Conservation (phyloP, 106 monocot genomes). For the Acorus calamus region DNA sequence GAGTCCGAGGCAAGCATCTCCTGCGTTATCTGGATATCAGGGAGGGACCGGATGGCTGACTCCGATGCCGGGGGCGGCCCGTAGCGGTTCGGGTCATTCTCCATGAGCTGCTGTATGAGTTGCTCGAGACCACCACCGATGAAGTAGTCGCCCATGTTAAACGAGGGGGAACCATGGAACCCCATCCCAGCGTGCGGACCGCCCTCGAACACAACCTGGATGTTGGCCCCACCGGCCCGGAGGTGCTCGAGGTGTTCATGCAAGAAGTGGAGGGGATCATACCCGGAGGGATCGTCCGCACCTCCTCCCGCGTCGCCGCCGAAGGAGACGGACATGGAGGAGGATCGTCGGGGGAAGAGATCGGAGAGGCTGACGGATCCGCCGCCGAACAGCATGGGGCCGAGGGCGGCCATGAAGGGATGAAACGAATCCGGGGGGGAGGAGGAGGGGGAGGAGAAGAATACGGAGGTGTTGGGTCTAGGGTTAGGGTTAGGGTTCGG, state of each 20-base stretch:
- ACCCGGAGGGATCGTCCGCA: slow-evolving; percentile 19
- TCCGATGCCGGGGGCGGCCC: slow-evolving; percentile 4
- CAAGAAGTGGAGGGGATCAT: slow-evolving; percentile 31
- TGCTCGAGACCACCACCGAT: slow-evolving; percentile 3
- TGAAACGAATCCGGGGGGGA: slow-evolving; percentile 2
- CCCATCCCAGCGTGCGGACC: no score
- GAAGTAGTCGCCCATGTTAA: background rate
- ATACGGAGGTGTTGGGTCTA: slow-evolving; percentile 16
- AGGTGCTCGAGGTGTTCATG: slow-evolving; percentile 1
- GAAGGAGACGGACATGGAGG: background rate
- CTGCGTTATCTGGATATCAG: background rate
- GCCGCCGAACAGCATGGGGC: background rate
- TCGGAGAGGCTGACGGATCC: slow-evolving; percentile 19
- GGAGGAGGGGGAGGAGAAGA: slow-evolving; percentile 9
- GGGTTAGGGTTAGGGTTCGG: no score
- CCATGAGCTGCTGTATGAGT: slow-evolving; percentile 1
- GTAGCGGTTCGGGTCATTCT: slow-evolving; percentile 8
- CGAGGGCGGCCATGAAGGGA: slow-evolving; percentile 18
- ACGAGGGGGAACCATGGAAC: background rate
- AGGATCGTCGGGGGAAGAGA: slow-evolving; percentile 13
- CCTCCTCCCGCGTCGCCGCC: background rate
- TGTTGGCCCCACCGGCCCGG: no score
- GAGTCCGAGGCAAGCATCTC: slow-evolving; percentile 1
- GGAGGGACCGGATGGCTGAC: slow-evolving; percentile 1
- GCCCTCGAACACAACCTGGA: no score